Evolutionary conservation across 1,284 basidiomycete species (phyloP), one percentile per base, ranked within the genome.

Genomic region (Coniferiporia weirii): DNA sequence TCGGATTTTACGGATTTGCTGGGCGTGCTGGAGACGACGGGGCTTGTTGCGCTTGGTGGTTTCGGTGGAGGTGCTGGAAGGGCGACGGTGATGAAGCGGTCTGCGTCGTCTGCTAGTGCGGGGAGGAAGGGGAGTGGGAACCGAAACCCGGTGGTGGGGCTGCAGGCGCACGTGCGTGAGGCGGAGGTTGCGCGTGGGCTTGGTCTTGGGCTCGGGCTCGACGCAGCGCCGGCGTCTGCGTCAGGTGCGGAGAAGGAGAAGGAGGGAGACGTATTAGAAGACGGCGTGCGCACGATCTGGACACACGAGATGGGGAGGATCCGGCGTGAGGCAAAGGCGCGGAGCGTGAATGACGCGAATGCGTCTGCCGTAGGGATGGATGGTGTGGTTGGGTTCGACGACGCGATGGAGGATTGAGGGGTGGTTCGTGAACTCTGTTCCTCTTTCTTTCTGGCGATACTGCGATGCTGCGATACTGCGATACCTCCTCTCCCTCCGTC

Each of bases 1-100:
- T 86, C 81, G 68, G 89, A 92, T 64, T 91, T 91, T 64, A 75
- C 77, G 0, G 89, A 92, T 63, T 73, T 92, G 1, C 67, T 88
- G 0, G 80, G 81, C 20, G 73, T 92, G 57, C 73, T 92, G 38
- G 90, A 92, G 70, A 87, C 85, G 5, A 76, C 80, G 2, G 90
- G 89, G 2, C 74, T 91, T 0, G 72, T 89, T 5, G 73, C 76
- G 1, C 73, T 81, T 1, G 72, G 75, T n/a, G n/a, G n/a, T n/a
- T n/a, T n/a, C n/a, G n/a, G n/a, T 0, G 61, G 70, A 12, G 65
- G 69, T 20, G 60, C 72, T 20, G 65, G 68, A 0, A 75, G 82
- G 27, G 68, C 75, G 1, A n/a, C n/a, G n/a, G n/a, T n/a, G n/a
- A 73, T 89, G 52, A 73, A 78, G 43, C 79, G 87, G 17, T 76